phyloP scores from a whole-genome alignment of 345 rosid species.

The Isatis tinctoria region DNA sequence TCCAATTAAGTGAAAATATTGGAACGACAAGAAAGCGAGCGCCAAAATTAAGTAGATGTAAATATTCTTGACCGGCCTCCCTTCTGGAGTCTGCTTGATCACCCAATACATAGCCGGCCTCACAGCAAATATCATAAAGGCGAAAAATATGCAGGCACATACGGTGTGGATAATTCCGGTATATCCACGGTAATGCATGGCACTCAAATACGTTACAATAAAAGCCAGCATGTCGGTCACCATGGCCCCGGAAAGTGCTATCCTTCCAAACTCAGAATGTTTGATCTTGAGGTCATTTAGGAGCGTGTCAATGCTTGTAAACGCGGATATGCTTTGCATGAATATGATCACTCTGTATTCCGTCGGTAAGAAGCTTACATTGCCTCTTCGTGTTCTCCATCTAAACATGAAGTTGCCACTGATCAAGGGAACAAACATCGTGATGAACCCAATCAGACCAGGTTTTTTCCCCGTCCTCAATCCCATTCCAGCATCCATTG shows the following conservation, averaged over 20 bases:
- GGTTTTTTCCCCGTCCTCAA: conserved; percentile 22
- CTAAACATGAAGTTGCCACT: background rate
- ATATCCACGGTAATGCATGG: background rate
- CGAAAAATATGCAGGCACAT: background rate
- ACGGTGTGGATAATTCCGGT: background rate
- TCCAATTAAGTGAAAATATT: background rate
- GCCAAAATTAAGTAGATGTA: conserved; percentile 29
- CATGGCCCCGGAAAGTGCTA: conserved; percentile 38
- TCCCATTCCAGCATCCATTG: conserved; percentile 37
- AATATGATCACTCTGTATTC: conserved; percentile 10
- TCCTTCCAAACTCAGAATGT: conserved; percentile 50
- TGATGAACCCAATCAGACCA: conserved; percentile 19
- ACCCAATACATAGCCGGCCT: conserved; percentile 36
- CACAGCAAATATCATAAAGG: background rate
- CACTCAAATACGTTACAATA: background rate
- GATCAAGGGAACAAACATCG: conserved; percentile 30
- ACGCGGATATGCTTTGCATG: conserved; percentile 33
- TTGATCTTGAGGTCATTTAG: conserved; percentile 44
- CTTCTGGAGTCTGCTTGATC: conserved; percentile 35
- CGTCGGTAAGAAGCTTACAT: background rate
- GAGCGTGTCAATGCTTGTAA: conserved; percentile 43
- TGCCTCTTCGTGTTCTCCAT: background rate
- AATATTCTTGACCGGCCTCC: conserved; percentile 28
- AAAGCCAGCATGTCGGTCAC: conserved; percentile 30
- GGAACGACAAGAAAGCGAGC: conserved; percentile 18